phyloP scores from a whole-genome alignment of 306 rosid species.

The Datisca glomerata region DNA sequence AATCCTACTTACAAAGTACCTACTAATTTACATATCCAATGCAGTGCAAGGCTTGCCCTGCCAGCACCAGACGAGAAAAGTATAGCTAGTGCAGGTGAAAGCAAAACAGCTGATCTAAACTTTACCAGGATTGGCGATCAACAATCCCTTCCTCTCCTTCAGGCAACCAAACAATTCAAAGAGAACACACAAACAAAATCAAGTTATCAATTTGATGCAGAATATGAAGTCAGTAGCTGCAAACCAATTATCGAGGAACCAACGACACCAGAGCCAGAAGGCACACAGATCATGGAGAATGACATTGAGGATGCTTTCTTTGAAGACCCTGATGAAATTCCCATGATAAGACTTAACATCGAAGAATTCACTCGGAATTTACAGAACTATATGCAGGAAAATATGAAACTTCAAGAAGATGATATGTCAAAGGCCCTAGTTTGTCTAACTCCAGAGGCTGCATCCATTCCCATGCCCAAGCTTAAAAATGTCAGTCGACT shows the following conservation, averaged over 20 bases:
- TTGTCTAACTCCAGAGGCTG: conserved; percentile 4
- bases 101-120: background rate
- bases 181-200: background rate
- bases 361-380: conserved; percentile 10
- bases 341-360: conserved; percentile 6
- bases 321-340: conserved; percentile 15
- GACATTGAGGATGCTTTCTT: conserved; percentile 11
- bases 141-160: background rate
- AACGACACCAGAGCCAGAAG: conserved; percentile 12
- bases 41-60: conserved; percentile 13
- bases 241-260: conserved; percentile 13
- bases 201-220: background rate
- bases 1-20: background rate
- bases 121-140: conserved; percentile 1
- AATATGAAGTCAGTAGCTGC: conserved; percentile 2
- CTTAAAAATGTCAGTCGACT: conserved; percentile 42
- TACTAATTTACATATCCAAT: background rate
- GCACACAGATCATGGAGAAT: background rate
- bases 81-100: background rate
- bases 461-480: conserved; percentile 15
- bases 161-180: background rate
- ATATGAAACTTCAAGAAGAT: conserved; percentile 1
- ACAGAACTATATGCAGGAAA: conserved; percentile 8
- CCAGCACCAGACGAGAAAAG: conserved; percentile 11
- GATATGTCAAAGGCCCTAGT: conserved; percentile 27